These are phyloP conservation scores for Tylopilus subfusipes DNA, from an alignment of 768 basidiomycete species.

Conservation along the genomic window DNA sequence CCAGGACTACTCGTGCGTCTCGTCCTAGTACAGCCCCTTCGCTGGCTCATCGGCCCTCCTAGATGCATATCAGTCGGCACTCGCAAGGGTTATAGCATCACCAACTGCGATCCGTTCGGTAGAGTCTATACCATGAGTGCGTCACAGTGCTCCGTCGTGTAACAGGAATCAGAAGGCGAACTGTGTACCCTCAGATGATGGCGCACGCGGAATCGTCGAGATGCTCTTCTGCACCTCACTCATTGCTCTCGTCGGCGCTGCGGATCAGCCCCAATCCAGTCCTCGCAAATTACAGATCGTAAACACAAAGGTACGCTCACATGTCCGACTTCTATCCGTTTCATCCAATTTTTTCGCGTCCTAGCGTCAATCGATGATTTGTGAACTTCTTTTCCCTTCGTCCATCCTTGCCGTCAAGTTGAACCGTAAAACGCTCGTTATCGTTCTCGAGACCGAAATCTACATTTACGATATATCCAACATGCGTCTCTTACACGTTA, in stretches of 20 bases:
- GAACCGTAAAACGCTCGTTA: conserved; percentile 94
- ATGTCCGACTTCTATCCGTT: not conserved
- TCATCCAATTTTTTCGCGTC: not conserved
- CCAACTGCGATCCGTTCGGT: conserved; percentile 97
- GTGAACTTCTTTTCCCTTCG: conserved; percentile 96
- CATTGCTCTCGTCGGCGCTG: conserved; percentile 94
- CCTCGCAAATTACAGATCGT: conserved; percentile 96
- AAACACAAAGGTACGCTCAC: conserved; percentile 84
- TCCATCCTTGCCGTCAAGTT: conserved; percentile 97
- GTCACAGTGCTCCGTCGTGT: conserved; percentile 31
- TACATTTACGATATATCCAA: conserved; percentile 99
- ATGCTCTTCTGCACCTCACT: conserved; percentile 99
- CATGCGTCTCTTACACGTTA: conserved; percentile 95
- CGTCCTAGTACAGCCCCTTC: not conserved
- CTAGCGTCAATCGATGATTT: conserved; percentile 96
- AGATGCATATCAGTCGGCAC: conserved; percentile 94
- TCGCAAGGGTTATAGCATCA: conserved; percentile 92
- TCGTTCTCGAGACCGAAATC: conserved; percentile 95
- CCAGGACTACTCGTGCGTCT: conserved; percentile 87
- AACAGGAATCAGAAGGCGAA: not conserved
- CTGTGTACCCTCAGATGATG: conserved; percentile 59
- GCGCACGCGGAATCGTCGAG: conserved; percentile 93
- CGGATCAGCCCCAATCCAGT: conserved; percentile 86
- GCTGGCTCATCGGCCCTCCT: conserved; percentile 3
- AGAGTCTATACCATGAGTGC: conserved; percentile 91